Conservation (phyloP, 345 rosid species). For the Heritiera fomes region DNA sequence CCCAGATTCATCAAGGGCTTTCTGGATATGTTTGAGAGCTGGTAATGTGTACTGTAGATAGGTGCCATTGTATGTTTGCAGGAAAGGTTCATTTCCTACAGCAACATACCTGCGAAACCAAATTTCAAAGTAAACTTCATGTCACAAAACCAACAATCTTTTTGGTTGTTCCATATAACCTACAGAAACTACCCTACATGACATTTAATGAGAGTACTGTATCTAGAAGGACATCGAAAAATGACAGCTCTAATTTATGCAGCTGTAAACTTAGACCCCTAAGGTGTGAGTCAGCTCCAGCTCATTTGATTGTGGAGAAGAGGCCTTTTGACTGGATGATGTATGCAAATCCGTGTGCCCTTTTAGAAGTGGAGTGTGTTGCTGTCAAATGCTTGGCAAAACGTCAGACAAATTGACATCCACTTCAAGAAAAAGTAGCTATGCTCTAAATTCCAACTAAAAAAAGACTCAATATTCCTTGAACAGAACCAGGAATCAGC, state of each 20-base stretch:
- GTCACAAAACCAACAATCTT: neutral
- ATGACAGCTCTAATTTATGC: neutral
- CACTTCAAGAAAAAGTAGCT: neutral
- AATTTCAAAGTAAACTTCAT: slow-evolving; percentile 1
- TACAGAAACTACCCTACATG: neutral
- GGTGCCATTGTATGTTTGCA: slow-evolving; percentile 40
- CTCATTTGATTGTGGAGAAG: slow-evolving; percentile 1
- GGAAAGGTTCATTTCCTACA: slow-evolving; percentile 30
- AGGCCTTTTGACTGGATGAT: slow-evolving; percentile 13
- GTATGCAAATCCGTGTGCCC: neutral
- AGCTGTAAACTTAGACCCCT: neutral
- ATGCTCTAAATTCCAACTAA: neutral
- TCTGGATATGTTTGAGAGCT: slow-evolving; percentile 46
- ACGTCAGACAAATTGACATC: neutral
- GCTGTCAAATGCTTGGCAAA: slow-evolving; percentile 3
- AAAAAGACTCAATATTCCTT: neutral
- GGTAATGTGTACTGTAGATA: slow-evolving; percentile 40
- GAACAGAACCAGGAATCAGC: neutral
- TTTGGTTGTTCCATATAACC: neutral
- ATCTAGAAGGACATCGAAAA: neutral
- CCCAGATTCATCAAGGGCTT: slow-evolving; percentile 39
- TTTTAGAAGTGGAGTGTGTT: slow-evolving; percentile 10
- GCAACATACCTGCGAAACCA: slow-evolving; percentile 26
- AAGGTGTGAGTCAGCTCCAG: slow-evolving; percentile 9
- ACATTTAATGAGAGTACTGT: neutral